Evolutionary conservation across 139 green algal species (phyloP).

Genomic region (Asterochloris erici): DNA sequence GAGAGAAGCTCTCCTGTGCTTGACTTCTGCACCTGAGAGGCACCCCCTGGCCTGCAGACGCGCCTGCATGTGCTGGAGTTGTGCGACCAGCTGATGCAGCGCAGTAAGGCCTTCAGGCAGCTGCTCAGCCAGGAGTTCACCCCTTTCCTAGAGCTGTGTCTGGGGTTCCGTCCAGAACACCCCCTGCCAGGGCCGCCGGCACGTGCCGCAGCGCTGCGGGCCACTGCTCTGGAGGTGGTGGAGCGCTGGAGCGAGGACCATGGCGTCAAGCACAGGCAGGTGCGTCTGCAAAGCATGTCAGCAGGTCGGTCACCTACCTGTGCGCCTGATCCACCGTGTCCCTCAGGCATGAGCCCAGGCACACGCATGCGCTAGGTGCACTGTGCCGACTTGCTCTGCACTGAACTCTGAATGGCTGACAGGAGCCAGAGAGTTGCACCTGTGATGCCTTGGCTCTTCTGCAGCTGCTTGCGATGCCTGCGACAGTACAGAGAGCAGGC

Average conservation of each 20-base stretch:
- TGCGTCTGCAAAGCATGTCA: not conserved
- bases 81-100: slow-evolving; percentile 37
- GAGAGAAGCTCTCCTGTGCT: not conserved
- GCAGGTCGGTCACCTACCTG: not conserved
- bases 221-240: slow-evolving; percentile 20
- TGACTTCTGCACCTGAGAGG: not conserved
- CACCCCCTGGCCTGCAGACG: slow-evolving; percentile 8
- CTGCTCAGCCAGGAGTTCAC: slow-evolving; percentile 18
- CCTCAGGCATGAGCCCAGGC: not conserved
- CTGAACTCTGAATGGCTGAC: no score
- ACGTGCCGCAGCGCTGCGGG: slow-evolving; percentile 26
- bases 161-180: slow-evolving; percentile 21
- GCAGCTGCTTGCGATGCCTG: not conserved
- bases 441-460: not conserved
- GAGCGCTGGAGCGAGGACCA: slow-evolving; percentile 30
- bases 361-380: not conserved
- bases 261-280: slow-evolving; percentile 33
- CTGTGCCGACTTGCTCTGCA: not conserved
- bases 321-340: no score
- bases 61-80: slow-evolving; percentile 37
- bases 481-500: not conserved
- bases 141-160: slow-evolving; percentile 35
- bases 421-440: not conserved
- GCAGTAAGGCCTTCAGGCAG: slow-evolving; percentile 30
- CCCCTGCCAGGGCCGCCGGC: slow-evolving; percentile 34